Conservation (phyloP, 1,284 basidiomycete species). For the Fomes fomentarius region DNA sequence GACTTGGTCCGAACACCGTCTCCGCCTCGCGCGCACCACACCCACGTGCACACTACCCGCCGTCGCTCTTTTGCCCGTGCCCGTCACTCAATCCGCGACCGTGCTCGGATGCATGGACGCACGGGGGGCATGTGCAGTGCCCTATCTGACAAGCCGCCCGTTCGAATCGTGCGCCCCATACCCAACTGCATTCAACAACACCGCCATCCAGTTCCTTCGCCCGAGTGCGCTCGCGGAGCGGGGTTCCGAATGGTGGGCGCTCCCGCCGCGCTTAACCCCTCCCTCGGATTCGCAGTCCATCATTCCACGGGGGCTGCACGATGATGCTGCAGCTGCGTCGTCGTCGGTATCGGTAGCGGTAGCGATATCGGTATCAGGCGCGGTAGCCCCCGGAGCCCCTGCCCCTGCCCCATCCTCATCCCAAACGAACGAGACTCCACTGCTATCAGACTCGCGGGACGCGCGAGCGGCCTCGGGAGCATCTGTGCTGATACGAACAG, state of each 20-base stretch:
- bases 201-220: slow-evolving; percentile 55
- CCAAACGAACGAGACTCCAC: too few species aligned
- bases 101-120: slow-evolving; percentile 2
- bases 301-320: too few species aligned
- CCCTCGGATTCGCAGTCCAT: too few species aligned
- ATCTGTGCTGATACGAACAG: too few species aligned
- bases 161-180: slow-evolving; percentile 52
- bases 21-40: too few species aligned
- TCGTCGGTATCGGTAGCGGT: background rate
- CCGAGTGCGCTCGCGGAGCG: slow-evolving; percentile 28
- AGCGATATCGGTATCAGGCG: background rate
- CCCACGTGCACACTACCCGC: too few species aligned
- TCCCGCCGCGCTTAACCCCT: slow-evolving; percentile 25
- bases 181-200: slow-evolving; percentile 72
- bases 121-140: too few species aligned
- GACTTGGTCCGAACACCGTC: background rate
- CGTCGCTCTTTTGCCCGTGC: background rate
- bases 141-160: slow-evolving; percentile 45
- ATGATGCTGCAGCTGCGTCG: background rate
- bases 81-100: background rate
- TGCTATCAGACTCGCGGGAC: too few species aligned
- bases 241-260: slow-evolving; percentile 35
- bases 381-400: background rate
- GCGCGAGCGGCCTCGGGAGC: too few species aligned
- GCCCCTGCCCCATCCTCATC: background rate